Percentiles rank a stretch among this genome's conserved stretches.
Evolutionary conservation across 352 stramenopile species (phyloP).

Genomic region (Phytophthora boehmeriae): DNA sequence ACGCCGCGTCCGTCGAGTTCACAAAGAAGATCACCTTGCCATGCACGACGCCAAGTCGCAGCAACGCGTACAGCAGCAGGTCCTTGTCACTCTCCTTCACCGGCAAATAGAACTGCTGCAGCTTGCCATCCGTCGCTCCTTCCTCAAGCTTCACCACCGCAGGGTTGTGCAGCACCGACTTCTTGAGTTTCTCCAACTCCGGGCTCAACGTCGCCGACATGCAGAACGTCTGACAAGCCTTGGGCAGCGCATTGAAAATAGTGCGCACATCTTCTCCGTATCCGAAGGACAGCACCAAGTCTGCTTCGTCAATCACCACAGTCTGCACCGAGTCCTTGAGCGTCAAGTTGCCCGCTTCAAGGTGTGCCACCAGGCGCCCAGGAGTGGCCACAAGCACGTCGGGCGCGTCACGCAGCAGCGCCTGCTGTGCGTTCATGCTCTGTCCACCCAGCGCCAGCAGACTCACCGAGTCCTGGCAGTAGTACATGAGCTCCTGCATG

Average conservation of each 20-base stretch:
- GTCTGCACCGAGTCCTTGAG: constrained; percentile 94
- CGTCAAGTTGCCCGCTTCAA: constrained; percentile 79
- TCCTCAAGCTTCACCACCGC: constrained; percentile 98
- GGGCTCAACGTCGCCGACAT: constrained; percentile 98
- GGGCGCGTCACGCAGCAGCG: constrained; percentile 81
- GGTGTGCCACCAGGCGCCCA: constrained; percentile 91
- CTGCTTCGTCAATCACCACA: constrained; percentile 98
- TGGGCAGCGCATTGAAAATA: constrained; percentile 95
- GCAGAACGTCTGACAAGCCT: constrained; percentile 98
- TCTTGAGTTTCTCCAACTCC: constrained; percentile 97
- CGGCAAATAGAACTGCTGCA: constrained; percentile 97
- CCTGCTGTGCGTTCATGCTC: constrained; percentile 90
- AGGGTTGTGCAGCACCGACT: constrained; percentile 96
- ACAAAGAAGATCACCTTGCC: constrained; percentile 99
- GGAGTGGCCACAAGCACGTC: constrained; percentile 96
- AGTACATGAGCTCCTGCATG: constrained; percentile 96
- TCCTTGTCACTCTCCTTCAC: constrained; percentile 94
- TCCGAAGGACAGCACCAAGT: constrained; percentile 98
- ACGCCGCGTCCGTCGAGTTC: constrained; percentile 94
- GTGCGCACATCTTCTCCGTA: constrained; percentile 93
- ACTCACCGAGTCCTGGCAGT: constrained; percentile 95
- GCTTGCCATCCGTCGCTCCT: constrained; percentile 84
- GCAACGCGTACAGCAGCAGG: constrained; percentile 97
- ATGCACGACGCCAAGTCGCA: constrained; percentile 97
- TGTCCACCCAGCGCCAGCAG: constrained; percentile 91